Evolutionary conservation across 2,329 filamentous ascomycete genomes (phyloP).

Genomic region (Chaetomium strumarium): DNA sequence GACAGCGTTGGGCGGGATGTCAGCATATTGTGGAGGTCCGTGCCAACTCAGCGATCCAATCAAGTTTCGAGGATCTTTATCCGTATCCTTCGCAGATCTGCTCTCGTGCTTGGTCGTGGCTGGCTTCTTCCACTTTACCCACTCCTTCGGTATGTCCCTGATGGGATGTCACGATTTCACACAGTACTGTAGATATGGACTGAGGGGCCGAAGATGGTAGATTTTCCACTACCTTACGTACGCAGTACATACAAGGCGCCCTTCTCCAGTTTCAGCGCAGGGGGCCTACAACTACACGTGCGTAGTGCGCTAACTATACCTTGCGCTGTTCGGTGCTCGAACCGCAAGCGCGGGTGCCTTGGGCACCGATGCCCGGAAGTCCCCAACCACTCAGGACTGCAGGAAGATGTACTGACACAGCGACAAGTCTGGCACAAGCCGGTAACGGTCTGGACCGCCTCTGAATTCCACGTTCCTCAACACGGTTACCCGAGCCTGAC

Average conservation of each 20-base stretch:
- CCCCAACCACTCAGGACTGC: constrained; percentile 12
- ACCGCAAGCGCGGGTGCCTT: constrained; percentile 7
- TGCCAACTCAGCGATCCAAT: background rate
- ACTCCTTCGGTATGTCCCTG: constrained; percentile 3
- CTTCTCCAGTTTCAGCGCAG: background rate
- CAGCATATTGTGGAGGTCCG: background rate
- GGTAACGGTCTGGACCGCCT: constrained; percentile 14
- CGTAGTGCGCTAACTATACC: too few relatives aligned
- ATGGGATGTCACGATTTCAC: background rate
- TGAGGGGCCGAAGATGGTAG: background rate
- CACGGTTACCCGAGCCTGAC: constrained; percentile 14
- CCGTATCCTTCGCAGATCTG: background rate
- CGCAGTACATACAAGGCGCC: background rate
- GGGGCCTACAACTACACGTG: too few relatives aligned
- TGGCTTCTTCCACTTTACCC: background rate
- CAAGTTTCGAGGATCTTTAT: background rate
- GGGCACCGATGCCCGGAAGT: constrained; percentile 14
- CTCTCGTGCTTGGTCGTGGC: too few relatives aligned
- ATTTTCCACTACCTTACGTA: background rate
- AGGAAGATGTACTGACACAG: background rate
- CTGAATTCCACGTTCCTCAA: constrained; percentile 8
- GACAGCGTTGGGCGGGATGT: too few relatives aligned
- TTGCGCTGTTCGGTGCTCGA: background rate
- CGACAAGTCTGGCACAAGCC: background rate
- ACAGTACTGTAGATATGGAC: too few relatives aligned